These are phyloP conservation scores for Beta lomatogona DNA, from an alignment of 179 eudicot genomes.

Conservation along the genomic window DNA sequence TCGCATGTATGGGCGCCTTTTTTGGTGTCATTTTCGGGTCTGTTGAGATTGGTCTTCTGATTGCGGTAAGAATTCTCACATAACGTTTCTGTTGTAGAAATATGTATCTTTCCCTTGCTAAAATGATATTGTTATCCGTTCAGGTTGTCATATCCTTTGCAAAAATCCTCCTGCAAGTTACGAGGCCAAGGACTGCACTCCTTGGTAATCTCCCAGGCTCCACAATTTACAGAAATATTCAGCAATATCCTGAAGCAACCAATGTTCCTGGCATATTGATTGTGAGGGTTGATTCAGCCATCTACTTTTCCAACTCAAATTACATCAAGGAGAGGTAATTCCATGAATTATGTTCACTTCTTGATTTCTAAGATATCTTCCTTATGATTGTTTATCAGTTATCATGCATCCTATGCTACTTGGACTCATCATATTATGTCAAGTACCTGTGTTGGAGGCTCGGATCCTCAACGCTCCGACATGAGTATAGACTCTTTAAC, in stretches of 20 bases:
- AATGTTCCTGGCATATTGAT: conserved; percentile 57
- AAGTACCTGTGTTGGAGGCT: too few species aligned
- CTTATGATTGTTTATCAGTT: background rate
- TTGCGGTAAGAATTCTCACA: conserved; percentile 54
- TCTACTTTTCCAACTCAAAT: conserved; percentile 74
- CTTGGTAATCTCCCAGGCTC: conserved; percentile 81
- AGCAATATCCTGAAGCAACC: conserved; percentile 82
- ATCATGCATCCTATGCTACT: too few species aligned
- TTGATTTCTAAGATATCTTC: background rate
- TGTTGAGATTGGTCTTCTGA: conserved; percentile 79
- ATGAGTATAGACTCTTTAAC: too few species aligned
- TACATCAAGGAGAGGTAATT: conserved; percentile 62
- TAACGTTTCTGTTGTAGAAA: background rate
- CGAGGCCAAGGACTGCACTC: conserved; percentile 78
- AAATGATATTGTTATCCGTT: background rate
- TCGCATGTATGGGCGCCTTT: conserved; percentile 81
- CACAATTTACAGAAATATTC: conserved; percentile 67
- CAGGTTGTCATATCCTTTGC: conserved; percentile 88
- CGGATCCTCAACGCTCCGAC: too few species aligned
- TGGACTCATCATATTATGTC: too few species aligned
- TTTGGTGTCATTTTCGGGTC: conserved; percentile 78
- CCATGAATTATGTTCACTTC: background rate
- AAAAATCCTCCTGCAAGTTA: conserved; percentile 89
- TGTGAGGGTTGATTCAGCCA: conserved; percentile 72
- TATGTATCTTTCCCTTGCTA: background rate